Conservation (phyloP, 352 stramenopile species). For the Peronospora destructor region DNA sequence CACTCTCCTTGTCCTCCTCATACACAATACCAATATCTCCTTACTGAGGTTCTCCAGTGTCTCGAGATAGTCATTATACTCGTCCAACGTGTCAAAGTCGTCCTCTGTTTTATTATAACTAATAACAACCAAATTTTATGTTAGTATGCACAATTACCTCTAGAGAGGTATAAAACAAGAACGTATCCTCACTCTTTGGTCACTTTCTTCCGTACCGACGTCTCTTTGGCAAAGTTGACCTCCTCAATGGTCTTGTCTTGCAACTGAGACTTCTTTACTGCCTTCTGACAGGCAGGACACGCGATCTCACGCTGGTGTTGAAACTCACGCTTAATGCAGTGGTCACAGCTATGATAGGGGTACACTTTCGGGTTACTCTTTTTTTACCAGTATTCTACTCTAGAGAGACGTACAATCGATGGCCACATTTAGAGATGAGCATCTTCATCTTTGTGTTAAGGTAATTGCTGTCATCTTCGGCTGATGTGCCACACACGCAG, state of each 20-base stretch:
- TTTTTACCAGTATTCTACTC: neutral
- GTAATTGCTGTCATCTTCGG: slow-evolving; percentile 83
- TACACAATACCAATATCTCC: slow-evolving; percentile 5
- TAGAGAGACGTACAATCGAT: slow-evolving; percentile 67
- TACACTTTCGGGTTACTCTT: slow-evolving; percentile 6
- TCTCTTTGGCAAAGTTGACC: slow-evolving; percentile 84
- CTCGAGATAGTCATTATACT: slow-evolving; percentile 86
- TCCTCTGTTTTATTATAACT: slow-evolving; percentile 87
- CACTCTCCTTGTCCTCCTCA: neutral
- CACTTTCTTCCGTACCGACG: slow-evolving; percentile 82
- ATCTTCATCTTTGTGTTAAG: slow-evolving; percentile 91
- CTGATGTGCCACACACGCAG: slow-evolving; percentile 83
- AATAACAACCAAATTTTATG: neutral
- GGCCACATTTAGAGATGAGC: slow-evolving; percentile 86
- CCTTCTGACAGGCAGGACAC: slow-evolving; percentile 71
- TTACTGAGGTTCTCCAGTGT: slow-evolving; percentile 79
- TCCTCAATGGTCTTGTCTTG: slow-evolving; percentile 87
- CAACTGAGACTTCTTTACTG: slow-evolving; percentile 85
- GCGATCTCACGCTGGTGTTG: slow-evolving; percentile 83
- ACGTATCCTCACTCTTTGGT: slow-evolving; percentile 53
- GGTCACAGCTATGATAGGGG: slow-evolving; percentile 50
- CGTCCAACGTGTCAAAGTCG: slow-evolving; percentile 80
- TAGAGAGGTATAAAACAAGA: slow-evolving; percentile 8
- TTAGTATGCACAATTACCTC: neutral
- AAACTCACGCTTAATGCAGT: slow-evolving; percentile 85